phyloP scores from a whole-genome alignment of 805 yeast species.

The Yarrowia sp. region DNA sequence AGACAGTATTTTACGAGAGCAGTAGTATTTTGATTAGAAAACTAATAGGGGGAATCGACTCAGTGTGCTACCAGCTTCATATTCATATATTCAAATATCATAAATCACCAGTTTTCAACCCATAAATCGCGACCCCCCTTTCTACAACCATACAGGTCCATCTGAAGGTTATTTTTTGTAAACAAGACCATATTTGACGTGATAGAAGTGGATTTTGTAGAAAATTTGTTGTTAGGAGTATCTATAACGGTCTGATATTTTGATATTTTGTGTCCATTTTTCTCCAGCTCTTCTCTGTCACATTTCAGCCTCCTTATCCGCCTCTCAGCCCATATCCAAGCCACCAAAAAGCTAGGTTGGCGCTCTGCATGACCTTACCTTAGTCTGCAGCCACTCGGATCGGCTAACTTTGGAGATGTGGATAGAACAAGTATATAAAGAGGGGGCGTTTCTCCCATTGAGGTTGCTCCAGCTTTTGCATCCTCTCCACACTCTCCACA shows the following conservation, averaged over 20 bases:
- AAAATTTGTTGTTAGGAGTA: background rate
- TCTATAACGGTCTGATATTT: background rate
- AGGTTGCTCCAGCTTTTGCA: background rate
- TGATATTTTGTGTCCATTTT: background rate
- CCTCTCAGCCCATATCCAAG: constrained; percentile 11
- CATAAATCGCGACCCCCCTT: background rate
- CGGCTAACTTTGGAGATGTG: constrained; percentile 15
- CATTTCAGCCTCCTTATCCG: background rate
- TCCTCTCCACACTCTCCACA: background rate
- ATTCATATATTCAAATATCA: background rate
- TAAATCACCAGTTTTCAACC: background rate
- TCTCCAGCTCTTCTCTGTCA: background rate
- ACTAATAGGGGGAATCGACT: background rate
- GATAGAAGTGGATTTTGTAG: background rate
- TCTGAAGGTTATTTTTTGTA: background rate
- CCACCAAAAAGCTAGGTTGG: background rate
- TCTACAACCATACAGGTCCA: background rate
- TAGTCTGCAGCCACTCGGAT: constrained; percentile 14
- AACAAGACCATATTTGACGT: background rate
- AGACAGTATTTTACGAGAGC: background rate
- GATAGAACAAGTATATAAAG: background rate
- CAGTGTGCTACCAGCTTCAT: background rate
- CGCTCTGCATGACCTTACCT: constrained; percentile 1
- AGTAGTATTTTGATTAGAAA: background rate
- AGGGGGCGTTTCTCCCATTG: background rate